Evolutionary conservation across 2,329 filamentous ascomycete species (phyloP).

Genomic region (Xylariaceae sp.): DNA sequence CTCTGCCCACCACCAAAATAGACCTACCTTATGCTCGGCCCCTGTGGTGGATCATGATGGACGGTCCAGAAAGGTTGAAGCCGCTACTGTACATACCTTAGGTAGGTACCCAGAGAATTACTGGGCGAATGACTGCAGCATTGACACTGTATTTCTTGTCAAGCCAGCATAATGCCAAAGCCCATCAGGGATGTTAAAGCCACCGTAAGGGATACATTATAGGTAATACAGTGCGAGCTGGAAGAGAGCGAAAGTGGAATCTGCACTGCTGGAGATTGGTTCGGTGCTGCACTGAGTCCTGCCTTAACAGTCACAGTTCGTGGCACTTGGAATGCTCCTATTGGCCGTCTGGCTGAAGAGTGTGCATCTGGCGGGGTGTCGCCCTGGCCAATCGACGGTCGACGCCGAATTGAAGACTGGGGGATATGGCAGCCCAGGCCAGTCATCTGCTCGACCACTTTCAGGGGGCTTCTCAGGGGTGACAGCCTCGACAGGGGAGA

Average conservation of each 20-base stretch:
- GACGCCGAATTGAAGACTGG: background rate
- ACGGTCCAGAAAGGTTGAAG: background rate
- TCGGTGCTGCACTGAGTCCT: background rate
- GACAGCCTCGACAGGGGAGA: slow-evolving; percentile 3
- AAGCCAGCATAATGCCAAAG: background rate
- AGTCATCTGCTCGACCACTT: slow-evolving; percentile 3
- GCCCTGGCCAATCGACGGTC: slow-evolving; percentile 9
- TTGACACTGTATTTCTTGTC: background rate
- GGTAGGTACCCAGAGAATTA: too few species aligned
- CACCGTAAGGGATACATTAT: background rate
- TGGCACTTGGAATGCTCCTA: slow-evolving; percentile 1
- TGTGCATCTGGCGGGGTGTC: slow-evolving; percentile 10
- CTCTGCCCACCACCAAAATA: too few species aligned
- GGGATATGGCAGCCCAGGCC: slow-evolving; percentile 3
- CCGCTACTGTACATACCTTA: background rate
- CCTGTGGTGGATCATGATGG: background rate
- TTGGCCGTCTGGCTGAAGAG: slow-evolving; percentile 12
- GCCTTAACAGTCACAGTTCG: slow-evolving; percentile 10
- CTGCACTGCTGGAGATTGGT: background rate
- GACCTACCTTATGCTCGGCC: too few species aligned
- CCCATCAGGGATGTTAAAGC: background rate
- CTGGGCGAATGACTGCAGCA: too few species aligned
- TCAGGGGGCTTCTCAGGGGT: slow-evolving; percentile 9
- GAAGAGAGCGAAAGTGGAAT: background rate
- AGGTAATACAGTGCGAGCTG: background rate